Base-by-base conservation (phyloP, 2,329 filamentous ascomycete species). In the Aspergillus candidus region DNA sequence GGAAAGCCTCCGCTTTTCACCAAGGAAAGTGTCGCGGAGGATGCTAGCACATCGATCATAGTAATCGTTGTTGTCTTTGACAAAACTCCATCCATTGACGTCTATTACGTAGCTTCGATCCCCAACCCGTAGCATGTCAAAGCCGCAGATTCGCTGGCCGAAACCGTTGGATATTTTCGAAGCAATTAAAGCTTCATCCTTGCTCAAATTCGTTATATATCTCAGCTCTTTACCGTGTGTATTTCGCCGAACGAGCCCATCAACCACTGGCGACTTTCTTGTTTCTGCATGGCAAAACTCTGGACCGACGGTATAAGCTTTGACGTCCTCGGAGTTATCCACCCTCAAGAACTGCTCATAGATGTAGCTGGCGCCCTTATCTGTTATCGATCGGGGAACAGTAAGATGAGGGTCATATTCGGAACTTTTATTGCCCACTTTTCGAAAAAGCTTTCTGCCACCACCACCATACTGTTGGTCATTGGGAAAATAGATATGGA, bases 11-110 rank as follows among this genome's bases (percentile, higher is more conserved):
- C 65, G 58, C 58, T 83, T 88, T 65, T 96, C 91, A 51, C 81
- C 81, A 51, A 94, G 74, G 54, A 98, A 97, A 62, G 94, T 87
- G 6, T 93, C 84, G 60, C 83, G 87, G 40, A 98, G 72, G 38
- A 97, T 95, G 47, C 75, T 83, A 15, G 93, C 82, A 55, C 85
- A 93, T 59, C 88, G 88, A 59, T 97, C 87, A 64, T 98, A 98
- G 67, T 98, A 98, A 48, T 94, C 90, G 50, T 96, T 91, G 58
- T 98, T 98, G 65, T 98, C 94, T 66, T 98, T 98, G 65, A 98
- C 93, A 59, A 98, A 98, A 62, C 91, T 97, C 94, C 94, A 98
- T 11, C 93, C 93, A 65, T 98, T 98, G 56, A 98, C 93, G 59
- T 98, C 93, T 54, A 98, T 98, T 38, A 98, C 93, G 68, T 88